Conservation (phyloP, 2,329 filamentous ascomycete genomes). For the Diplocarpon rosae region DNA sequence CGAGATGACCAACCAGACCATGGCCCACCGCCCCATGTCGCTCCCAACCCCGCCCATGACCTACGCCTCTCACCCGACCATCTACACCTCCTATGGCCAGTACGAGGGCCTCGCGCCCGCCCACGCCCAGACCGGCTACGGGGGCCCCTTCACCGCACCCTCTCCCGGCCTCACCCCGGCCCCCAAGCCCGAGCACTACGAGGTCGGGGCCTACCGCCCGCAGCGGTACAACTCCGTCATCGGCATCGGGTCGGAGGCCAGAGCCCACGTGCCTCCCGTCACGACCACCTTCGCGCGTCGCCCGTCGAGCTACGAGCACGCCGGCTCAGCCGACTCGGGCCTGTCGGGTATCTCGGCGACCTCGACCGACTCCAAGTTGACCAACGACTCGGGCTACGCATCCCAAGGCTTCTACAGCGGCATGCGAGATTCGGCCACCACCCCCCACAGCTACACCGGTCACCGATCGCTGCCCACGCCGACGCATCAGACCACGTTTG, state of each 20-base stretch:
- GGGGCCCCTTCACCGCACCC: conserved; percentile 14
- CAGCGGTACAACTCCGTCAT: conserved; percentile 20
- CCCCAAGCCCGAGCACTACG: conserved; percentile 20
- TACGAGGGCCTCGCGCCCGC: conserved; percentile 18
- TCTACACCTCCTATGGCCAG: conserved; percentile 18
- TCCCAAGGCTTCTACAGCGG: conserved; percentile 19
- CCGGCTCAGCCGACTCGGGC: conserved; percentile 17
- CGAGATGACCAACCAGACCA: conserved; percentile 25
- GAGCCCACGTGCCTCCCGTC: conserved; percentile 16
- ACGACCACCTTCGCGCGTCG: conserved; percentile 17
- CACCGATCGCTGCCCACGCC: conserved; percentile 21
- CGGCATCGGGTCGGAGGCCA: conserved; percentile 14
- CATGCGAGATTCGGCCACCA: conserved; percentile 12
- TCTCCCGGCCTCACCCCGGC: conserved; percentile 18
- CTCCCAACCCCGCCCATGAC: conserved; percentile 22
- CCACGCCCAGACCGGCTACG: conserved; percentile 10
- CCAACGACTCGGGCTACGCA: conserved; percentile 22
- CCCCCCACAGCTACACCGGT: conserved; percentile 14
- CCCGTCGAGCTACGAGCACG: conserved; percentile 19
- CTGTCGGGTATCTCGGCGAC: conserved; percentile 17
- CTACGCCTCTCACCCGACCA: conserved; percentile 11
- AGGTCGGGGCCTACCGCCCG: conserved; percentile 14
- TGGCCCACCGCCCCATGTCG: conserved; percentile 21
- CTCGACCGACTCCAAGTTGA: conserved; percentile 21
- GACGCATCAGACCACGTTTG: conserved; percentile 15